Conservation (phyloP, 2,329 filamentous ascomycete species). For the Curvularia sp. region DNA sequence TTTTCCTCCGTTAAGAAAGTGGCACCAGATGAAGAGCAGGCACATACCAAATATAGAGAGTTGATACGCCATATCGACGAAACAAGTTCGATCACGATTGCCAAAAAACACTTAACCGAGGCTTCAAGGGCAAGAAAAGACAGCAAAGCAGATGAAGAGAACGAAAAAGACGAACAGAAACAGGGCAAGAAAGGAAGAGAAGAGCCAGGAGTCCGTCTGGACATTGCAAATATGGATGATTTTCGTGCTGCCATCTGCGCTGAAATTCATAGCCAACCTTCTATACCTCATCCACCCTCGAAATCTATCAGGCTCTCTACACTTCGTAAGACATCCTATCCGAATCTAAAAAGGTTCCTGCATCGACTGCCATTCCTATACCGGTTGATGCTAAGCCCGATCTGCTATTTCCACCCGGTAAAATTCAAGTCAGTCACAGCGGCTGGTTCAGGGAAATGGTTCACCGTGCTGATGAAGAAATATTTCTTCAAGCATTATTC, state of each 20-base stretch:
- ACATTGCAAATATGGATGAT: conserved; percentile 49
- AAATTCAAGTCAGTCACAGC: conserved; percentile 59
- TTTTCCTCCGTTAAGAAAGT: conserved; percentile 53
- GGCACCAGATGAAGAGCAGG: conserved; percentile 55
- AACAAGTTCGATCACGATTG: conserved; percentile 41
- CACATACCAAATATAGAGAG: conserved; percentile 53
- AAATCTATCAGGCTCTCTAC: conserved; percentile 59
- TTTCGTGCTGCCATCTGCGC: conserved; percentile 60
- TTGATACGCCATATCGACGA: conserved; percentile 47
- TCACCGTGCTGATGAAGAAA: conserved; percentile 56
- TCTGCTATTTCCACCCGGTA: conserved; percentile 62
- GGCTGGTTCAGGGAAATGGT: conserved; percentile 60
- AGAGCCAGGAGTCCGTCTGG: conserved; percentile 33
- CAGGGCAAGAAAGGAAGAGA: conserved; percentile 7
- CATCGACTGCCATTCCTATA: conserved; percentile 60
- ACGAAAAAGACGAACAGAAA: conserved; percentile 28
- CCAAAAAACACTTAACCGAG: conserved; percentile 33
- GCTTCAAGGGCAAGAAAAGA: conserved; percentile 35
- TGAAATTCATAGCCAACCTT: conserved; percentile 56
- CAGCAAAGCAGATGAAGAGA: conserved; percentile 37
- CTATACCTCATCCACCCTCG: conserved; percentile 59
- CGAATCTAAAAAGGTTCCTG: conserved; percentile 53
- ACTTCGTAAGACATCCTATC: conserved; percentile 53
- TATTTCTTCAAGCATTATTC: conserved; percentile 60
- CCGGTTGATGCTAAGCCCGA: conserved; percentile 56